These are phyloP conservation scores for Angomonas ambiguus DNA, from an alignment of 208 protist genomes.

Conservation along the genomic window DNA sequence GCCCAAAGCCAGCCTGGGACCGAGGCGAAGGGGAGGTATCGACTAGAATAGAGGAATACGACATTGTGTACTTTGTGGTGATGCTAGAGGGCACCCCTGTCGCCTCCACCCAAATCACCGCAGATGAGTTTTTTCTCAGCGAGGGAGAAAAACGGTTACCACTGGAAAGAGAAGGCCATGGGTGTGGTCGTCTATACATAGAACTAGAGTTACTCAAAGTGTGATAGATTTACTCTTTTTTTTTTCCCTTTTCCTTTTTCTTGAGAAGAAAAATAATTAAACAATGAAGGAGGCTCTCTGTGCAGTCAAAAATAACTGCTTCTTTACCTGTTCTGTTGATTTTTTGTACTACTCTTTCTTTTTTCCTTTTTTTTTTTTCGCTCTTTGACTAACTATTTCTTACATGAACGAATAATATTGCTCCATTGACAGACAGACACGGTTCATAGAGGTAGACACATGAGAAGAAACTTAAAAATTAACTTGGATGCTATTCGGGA, in stretches of 20 bases:
- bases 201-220: constrained; percentile 5
- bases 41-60: constrained; percentile 12
- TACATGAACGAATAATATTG: constrained; percentile 12
- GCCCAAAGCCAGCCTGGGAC: constrained; percentile 37
- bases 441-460: neutral
- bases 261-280: neutral
- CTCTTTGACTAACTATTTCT: constrained; percentile 10
- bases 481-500: constrained; percentile 66
- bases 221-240: neutral
- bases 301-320: neutral
- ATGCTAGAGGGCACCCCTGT: constrained; percentile 26
- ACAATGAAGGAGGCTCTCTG: neutral
- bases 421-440: neutral
- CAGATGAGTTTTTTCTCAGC: neutral
- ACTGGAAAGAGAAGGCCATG: neutral
- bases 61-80: constrained; percentile 50
- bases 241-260: neutral
- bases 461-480: constrained; percentile 50
- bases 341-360: neutral
- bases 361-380: constrained; percentile 10
- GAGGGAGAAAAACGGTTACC: neutral
- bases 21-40: constrained; percentile 26
- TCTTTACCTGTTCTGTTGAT: neutral
- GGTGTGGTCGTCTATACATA: constrained; percentile 3
- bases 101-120: neutral